phyloP scores from a whole-genome alignment of 345 rosid genomes.

The Orychophragmus violaceus region DNA sequence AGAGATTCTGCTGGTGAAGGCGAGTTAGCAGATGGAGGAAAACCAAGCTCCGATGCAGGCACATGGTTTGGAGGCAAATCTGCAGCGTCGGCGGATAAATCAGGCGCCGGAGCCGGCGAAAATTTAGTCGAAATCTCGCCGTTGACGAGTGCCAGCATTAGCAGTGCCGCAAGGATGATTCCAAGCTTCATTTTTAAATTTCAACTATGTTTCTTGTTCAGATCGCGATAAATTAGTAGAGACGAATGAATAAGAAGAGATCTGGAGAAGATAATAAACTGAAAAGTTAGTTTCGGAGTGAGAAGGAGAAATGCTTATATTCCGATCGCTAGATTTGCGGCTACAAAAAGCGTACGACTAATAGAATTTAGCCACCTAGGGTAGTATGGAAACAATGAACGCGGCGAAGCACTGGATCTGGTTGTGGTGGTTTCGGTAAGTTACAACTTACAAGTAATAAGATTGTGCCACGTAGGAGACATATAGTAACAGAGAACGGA shows the following conservation, averaged over 20 bases:
- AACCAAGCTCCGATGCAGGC: background rate
- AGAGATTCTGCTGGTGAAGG: slow-evolving; percentile 12
- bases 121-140: slow-evolving; percentile 3
- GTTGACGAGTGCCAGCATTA: slow-evolving; percentile 15
- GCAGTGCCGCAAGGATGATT: background rate
- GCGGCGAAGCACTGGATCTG: slow-evolving; percentile 13
- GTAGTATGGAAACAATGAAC: background rate
- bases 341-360: slow-evolving; percentile 27
- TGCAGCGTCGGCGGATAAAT: slow-evolving; percentile 2
- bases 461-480: background rate
- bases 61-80: slow-evolving; percentile 17
- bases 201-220: background rate
- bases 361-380: slow-evolving; percentile 10
- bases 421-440: background rate
- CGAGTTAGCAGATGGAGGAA: background rate
- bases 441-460: background rate
- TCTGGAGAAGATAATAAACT: slow-evolving; percentile 2
- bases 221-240: slow-evolving; percentile 6
- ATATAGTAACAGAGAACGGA: background rate
- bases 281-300: background rate
- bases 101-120: slow-evolving; percentile 32
- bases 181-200: slow-evolving; percentile 20
- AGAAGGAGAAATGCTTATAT: background rate
- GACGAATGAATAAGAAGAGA: slow-evolving; percentile 2
- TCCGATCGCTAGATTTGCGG: slow-evolving; percentile 24